Conservation (phyloP, 2,329 filamentous ascomycete species). For the Bipolaris cookei region DNA sequence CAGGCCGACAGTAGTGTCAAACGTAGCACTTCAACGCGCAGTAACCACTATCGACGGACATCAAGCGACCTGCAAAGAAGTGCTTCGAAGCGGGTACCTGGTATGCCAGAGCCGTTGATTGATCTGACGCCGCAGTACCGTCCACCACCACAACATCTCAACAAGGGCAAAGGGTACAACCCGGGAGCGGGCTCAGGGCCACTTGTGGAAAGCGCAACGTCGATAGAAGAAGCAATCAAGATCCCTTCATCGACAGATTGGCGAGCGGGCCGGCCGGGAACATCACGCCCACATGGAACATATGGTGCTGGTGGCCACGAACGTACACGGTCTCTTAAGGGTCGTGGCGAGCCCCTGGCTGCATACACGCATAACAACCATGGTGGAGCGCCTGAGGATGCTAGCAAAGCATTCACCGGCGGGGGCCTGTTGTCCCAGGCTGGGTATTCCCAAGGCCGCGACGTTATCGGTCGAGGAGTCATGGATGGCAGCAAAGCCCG, state of each 20-base stretch:
- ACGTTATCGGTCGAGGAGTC: conserved; percentile 52
- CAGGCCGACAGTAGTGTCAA: conserved; percentile 33
- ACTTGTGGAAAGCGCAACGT: conserved; percentile 56
- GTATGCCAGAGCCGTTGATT: conserved; percentile 66
- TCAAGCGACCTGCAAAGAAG: conserved; percentile 53
- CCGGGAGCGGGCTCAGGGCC: conserved; percentile 49
- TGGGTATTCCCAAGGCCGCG: conserved; percentile 49
- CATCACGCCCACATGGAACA: conserved; percentile 34
- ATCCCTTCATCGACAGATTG: conserved; percentile 55
- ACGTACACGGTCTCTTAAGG: conserved; percentile 43
- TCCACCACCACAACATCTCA: conserved; percentile 66
- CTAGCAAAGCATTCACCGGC: conserved; percentile 53
- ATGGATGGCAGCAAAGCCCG: conserved; percentile 54
- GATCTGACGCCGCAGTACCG: conserved; percentile 70
- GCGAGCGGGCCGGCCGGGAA: conserved; percentile 46
- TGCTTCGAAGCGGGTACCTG: conserved; percentile 51
- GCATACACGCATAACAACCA: conserved; percentile 46
- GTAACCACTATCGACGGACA: conserved; percentile 37
- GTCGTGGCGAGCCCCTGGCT: conserved; percentile 44
- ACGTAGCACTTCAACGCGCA: conserved; percentile 43
- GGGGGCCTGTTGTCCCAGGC: conserved; percentile 53
- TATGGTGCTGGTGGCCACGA: conserved; percentile 40
- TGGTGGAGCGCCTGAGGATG: conserved; percentile 36
- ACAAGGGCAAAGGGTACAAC: conserved; percentile 60
- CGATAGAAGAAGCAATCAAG: conserved; percentile 51